Evolutionary conservation across 371 early-diverging fungal genomes (phyloP).

Genomic region (Mortierella sp.): DNA sequence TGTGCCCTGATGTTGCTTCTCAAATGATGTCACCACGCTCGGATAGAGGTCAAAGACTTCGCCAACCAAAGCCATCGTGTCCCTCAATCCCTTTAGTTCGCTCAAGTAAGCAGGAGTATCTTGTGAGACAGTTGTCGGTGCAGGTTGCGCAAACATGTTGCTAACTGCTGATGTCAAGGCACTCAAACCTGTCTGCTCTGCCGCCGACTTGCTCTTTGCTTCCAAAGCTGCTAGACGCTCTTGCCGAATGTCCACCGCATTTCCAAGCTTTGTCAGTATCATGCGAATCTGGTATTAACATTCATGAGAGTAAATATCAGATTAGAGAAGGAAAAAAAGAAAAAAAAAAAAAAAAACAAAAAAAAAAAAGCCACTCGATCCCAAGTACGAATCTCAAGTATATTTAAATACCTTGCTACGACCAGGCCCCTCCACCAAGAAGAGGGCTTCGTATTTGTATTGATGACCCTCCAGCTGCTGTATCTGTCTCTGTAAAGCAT

Average conservation of each 20-base stretch:
- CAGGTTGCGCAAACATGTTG: slow-evolving; percentile 20
- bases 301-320: neutral
- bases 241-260: slow-evolving; percentile 46
- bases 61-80: slow-evolving; percentile 42
- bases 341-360: no score
- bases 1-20: slow-evolving; percentile 43
- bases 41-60: slow-evolving; percentile 53
- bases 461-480: slow-evolving; percentile 42
- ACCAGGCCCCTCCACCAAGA: slow-evolving; percentile 40
- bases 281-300: slow-evolving; percentile 27
- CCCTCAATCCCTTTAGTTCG: slow-evolving; percentile 37
- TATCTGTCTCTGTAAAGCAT: slow-evolving; percentile 30
- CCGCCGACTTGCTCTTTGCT: slow-evolving; percentile 26
- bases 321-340: no score
- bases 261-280: slow-evolving; percentile 51
- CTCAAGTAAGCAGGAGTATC: slow-evolving; percentile 22
- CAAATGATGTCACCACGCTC: slow-evolving; percentile 39
- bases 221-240: slow-evolving; percentile 30
- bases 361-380: neutral
- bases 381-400: neutral
- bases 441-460: slow-evolving; percentile 45
- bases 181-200: slow-evolving; percentile 20
- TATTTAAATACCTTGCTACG: slow-evolving; percentile 33
- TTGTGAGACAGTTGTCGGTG: slow-evolving; percentile 22
- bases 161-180: slow-evolving; percentile 17